Percentiles rank a stretch among this genome's conserved stretches.
These are phyloP conservation scores for Rhododendron ovatum DNA, from an alignment of 148 eudicot genomes.

Conservation along the genomic window DNA sequence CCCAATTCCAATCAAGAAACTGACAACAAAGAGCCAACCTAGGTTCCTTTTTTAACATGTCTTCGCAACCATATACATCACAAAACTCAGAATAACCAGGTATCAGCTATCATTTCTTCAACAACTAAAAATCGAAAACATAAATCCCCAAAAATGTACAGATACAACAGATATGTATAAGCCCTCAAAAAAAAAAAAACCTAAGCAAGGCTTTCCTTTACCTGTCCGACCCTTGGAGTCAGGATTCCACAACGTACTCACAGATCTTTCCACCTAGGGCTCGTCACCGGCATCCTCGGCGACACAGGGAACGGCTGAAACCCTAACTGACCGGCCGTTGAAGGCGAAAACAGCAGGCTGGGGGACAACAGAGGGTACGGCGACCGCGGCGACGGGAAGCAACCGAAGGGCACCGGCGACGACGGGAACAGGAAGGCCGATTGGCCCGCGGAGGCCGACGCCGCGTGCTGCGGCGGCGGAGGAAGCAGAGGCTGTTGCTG, in stretches of 20 bases:
- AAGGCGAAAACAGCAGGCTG: constrained; percentile 44
- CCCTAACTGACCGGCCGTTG: constrained; percentile 44
- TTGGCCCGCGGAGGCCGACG: not conserved
- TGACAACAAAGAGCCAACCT: not conserved
- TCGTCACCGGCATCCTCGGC: constrained; percentile 56
- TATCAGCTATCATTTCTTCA: not conserved
- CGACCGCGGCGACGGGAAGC: constrained; percentile 65
- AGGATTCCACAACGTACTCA: constrained; percentile 10
- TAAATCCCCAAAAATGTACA: constrained; percentile 7
- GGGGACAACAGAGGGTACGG: constrained; percentile 49
- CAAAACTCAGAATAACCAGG: not conserved
- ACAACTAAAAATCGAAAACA: not conserved
- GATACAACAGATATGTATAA: not conserved
- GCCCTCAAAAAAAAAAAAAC: not conserved
- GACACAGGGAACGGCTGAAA: constrained; percentile 57
- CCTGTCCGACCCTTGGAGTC: constrained; percentile 16
- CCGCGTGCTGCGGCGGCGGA: not conserved
- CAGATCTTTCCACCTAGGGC: constrained; percentile 59
- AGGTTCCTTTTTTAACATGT: not conserved
- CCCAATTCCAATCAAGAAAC: constrained; percentile 6
- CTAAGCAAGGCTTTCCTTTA: constrained; percentile 2
- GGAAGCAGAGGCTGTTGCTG: constrained; percentile 10
- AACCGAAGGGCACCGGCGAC: constrained; percentile 57
- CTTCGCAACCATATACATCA: constrained; percentile 7
- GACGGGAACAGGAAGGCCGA: constrained; percentile 22